Conservation (phyloP, 371 early-diverging fungal species). For the Apophysomyces ossiformis region DNA sequence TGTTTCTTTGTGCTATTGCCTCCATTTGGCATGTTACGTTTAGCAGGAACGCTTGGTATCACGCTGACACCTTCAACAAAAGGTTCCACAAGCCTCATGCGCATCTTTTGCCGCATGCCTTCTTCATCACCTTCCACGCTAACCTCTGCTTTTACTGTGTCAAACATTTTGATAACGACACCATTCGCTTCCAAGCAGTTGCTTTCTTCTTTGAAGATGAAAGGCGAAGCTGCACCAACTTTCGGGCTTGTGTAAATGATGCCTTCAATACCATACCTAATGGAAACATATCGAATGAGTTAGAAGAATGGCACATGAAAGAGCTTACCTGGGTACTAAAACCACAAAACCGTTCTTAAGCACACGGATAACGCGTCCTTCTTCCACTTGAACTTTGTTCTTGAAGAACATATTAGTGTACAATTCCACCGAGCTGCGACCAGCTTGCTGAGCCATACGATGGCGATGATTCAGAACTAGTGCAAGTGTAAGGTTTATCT, state of each 20-base stretch:
- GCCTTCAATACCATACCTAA: conserved; percentile 89
- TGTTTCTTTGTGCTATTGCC: conserved; percentile 16
- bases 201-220: conserved; percentile 39
- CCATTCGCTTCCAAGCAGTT: conserved; percentile 49
- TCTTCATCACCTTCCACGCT: conserved; percentile 77
- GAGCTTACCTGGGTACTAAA: conserved; percentile 77
- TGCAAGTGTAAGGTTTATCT: neutral
- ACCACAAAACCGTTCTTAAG: conserved; percentile 94
- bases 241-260: conserved; percentile 71
- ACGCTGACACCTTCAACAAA: conserved; percentile 60
- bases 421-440: conserved; percentile 92
- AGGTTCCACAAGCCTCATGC: conserved; percentile 73
- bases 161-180: conserved; percentile 71
- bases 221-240: conserved; percentile 30
- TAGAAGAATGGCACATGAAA: conserved; percentile 5
- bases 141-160: conserved; percentile 76
- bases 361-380: conserved; percentile 90
- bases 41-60: conserved; percentile 6
- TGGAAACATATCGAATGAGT: neutral
- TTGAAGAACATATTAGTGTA: conserved; percentile 95
- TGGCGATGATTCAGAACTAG: conserved; percentile 93
- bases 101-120: conserved; percentile 73
- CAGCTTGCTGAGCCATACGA: conserved; percentile 95
- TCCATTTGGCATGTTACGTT: conserved; percentile 13
- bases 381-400: conserved; percentile 80